Evolutionary conservation across 169 alveolate species (phyloP), one percentile per base, ranked within the genome.

Genomic region (Eimeria zaria): DNA sequence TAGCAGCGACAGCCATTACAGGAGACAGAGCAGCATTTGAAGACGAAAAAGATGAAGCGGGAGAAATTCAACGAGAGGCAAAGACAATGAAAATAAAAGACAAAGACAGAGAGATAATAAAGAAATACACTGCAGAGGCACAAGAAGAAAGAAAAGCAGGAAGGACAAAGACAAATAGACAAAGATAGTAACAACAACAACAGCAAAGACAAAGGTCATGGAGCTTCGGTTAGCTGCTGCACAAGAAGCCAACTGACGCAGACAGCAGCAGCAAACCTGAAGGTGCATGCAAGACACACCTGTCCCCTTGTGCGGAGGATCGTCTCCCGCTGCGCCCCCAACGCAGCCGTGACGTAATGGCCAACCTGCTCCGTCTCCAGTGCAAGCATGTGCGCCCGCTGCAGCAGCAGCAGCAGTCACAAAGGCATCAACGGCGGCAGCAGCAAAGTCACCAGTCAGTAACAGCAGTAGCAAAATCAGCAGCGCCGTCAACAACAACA

Each of bases 321-420:
- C 62, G 62, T 78, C 64, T 78, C 67, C 67, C 88, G 24, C 53
- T 78, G 88, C 41, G 88, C 88, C 41, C 41, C 88, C 88, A 78
- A n/a, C 58, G 67, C 27, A 44, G 88, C 62, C 6, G 88, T 18
- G 18, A 78, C 67, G 27, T 46, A 78, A 51, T 12, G 3, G 2
- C 88, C 88, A 11, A 78, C 88, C 20, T 81, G 89, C 73, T 53
- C 89, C 0, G 71, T 33, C 44, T 53, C 71, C 89, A 81, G 62
- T 1, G 88, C 67, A 64, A 78, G 58, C 67, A 78, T 33, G 33
- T 48, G 89, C 18, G 71, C 69, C 44, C 89, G 89, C 89, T 53
- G 69, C 62, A 81, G 44, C 69, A 81, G 36, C 89, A 81, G 89
- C 71, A 81, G 89, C 62, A 81, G 39, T 27, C 6, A 20, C 36